Conservation (phyloP, 305 asterid species). For the Fraxinus albicans region DNA sequence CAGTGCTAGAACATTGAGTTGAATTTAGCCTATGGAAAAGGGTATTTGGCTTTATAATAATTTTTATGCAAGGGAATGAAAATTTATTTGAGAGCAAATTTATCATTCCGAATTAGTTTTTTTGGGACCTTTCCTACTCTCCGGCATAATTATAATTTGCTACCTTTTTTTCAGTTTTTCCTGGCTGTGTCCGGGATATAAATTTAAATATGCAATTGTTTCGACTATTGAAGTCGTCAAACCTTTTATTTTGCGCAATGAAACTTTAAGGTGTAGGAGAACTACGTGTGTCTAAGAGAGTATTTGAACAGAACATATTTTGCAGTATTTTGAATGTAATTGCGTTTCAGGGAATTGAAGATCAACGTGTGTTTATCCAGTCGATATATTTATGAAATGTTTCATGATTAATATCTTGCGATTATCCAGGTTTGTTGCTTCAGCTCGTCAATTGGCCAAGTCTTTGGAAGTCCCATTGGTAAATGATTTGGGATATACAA, state of each 20-base stretch:
- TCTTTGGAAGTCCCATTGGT: slow-evolving; percentile 97
- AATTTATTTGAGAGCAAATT: background rate
- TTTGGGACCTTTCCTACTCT: background rate
- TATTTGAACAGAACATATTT: background rate
- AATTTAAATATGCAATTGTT: background rate
- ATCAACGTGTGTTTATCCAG: background rate
- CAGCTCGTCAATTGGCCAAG: slow-evolving; percentile 96
- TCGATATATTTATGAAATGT: background rate
- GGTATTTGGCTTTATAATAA: background rate
- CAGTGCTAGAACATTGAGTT: background rate
- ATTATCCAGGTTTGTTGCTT: slow-evolving; percentile 71
- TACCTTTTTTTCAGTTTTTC: background rate
- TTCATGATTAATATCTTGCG: background rate
- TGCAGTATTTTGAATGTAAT: background rate
- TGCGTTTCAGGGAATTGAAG: background rate
- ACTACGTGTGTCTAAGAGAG: background rate
- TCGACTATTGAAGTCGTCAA: background rate
- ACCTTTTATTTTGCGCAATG: background rate
- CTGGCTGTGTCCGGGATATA: background rate
- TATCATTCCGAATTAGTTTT: background rate
- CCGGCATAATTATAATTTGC: background rate
- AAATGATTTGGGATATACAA: slow-evolving; percentile 94
- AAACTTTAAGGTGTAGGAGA: background rate
- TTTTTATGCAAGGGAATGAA: background rate
- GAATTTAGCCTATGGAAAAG: background rate